Base-by-base conservation (phyloP, 1,284 basidiomycete species). In the Stygiomarasmius scandens region DNA sequence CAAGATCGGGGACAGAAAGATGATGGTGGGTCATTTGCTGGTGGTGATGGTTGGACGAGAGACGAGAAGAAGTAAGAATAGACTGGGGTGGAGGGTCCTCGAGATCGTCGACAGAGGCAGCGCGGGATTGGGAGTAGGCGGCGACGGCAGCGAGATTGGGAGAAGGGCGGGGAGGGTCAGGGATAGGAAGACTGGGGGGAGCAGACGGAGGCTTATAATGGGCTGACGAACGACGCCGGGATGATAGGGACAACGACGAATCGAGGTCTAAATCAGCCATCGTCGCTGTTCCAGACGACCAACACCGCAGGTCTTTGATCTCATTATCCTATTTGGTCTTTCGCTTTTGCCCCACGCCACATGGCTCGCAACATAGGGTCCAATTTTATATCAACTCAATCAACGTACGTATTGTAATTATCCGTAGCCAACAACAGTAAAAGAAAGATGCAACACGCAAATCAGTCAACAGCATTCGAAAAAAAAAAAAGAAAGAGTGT, bases 121-220 rank as follows among this genome's bases (percentile, higher is more conserved):
- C 73, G 55, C 77, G 71, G 60, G 77, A 74, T 67, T 86, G 82
- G 45, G 86, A 79, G 70, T 86, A 87, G 55, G 81, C 75, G 43
- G 86, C 79, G 51, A 87, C 81, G 41, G 84, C 81, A 63, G 81
- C 77, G 41, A 84, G 71, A 63, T 78, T 80, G 54, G 84, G 76
- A 49, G 85, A 87, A 52, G 78, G 75, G 22, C 47, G 45, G 24
- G 62, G 58, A 50, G 63, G 52, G 20, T 68, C 67, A 51, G 80
- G 89, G 46, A 90, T 89, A 54, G 88, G 89, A 62, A 83, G 80
- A 65, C 75, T 83, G n/a, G 89, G 89, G 34, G 89, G 88, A n/a
- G 89, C 88, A 2, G 74, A 85, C 36, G 85, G 80, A 12, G 88
- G 87, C 49, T 84, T 81, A 29, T 77, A 74, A 64, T 82, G 78